Percentiles rank a stretch among this genome's conserved stretches.
Conservation (phyloP, 331 rosid species). For the Saraca asoca region DNA sequence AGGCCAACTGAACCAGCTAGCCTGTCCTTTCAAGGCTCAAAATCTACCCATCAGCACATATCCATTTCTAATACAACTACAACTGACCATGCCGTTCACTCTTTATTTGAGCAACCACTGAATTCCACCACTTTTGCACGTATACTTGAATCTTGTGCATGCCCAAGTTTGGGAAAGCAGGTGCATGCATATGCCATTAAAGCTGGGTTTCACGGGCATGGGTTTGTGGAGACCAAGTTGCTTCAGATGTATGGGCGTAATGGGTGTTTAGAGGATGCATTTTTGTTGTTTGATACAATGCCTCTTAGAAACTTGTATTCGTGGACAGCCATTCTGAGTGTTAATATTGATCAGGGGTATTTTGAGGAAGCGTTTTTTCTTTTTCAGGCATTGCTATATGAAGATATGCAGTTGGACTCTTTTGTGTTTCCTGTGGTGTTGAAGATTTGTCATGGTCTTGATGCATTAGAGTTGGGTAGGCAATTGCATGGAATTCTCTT, state of each 20-base stretch:
- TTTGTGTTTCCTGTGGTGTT: constrained; percentile 48
- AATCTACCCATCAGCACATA: constrained; percentile 1
- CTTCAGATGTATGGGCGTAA: constrained; percentile 50
- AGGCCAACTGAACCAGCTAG: neutral
- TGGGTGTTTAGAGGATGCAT: constrained; percentile 36
- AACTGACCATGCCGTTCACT: neutral
- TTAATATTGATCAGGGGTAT: constrained; percentile 38
- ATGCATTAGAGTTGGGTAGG: constrained; percentile 38
- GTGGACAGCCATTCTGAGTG: constrained; percentile 54
- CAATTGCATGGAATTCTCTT: constrained; percentile 47
- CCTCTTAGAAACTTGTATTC: constrained; percentile 44
- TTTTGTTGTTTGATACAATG: constrained; percentile 48
- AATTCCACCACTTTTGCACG: constrained; percentile 43
- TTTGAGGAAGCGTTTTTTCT: constrained; percentile 40
- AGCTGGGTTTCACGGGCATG: constrained; percentile 40
- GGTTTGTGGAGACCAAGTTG: constrained; percentile 51
- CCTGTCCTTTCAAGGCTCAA: constrained; percentile 18
- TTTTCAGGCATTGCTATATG: constrained; percentile 28
- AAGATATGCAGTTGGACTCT: constrained; percentile 38
- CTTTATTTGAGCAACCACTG: constrained; percentile 32
- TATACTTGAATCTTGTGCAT: constrained; percentile 45
- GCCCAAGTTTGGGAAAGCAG: constrained; percentile 48
- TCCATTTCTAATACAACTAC: constrained; percentile 5
- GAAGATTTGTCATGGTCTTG: constrained; percentile 51
- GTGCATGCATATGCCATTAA: constrained; percentile 48